A percentile compares a stretch with the other conserved stretches of the same genome.
These are phyloP conservation scores for Blastobotrys serpentis DNA, from an alignment of 1,139 yeast species.

Conservation along the genomic window DNA sequence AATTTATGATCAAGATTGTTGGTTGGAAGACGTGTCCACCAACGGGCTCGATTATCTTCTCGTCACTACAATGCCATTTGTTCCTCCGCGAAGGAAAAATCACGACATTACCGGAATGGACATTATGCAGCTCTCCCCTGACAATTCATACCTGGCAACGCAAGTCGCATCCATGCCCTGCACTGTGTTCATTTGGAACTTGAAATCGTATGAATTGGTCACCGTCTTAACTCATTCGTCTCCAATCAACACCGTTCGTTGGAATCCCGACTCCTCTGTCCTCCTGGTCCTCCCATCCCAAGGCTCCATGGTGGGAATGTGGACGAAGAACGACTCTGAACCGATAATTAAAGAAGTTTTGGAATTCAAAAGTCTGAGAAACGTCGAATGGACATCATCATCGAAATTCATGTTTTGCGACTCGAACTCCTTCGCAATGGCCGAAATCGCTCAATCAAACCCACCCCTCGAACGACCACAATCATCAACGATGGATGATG, in stretches of 20 bases:
- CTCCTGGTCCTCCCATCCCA: conserved; percentile 22
- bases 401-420: conserved; percentile 11
- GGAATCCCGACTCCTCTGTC: conserved; percentile 18
- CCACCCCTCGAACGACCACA: too few relatives aligned
- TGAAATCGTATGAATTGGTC: conserved; percentile 15
- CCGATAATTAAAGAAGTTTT: conserved; percentile 20
- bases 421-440: conserved; percentile 11
- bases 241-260: conserved; percentile 19
- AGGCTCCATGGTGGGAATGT: conserved; percentile 22
- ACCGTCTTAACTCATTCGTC: conserved; percentile 24
- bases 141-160: conserved; percentile 22
- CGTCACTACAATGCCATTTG: conserved; percentile 13
- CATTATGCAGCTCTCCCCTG: conserved; percentile 20
- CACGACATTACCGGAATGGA: conserved; percentile 9
- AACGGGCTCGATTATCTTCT: conserved; percentile 17
- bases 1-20: conserved; percentile 21
- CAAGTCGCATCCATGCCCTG: conserved; percentile 24
- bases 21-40: conserved; percentile 25
- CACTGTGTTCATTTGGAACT: conserved; percentile 29
- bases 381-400: conserved; percentile 2
- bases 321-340: conserved; percentile 16
- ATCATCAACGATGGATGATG: too few relatives aligned
- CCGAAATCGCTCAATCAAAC: too few relatives aligned
- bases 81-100: conserved; percentile 9
- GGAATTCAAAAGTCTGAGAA: conserved; percentile 4